Evolutionary conservation across 2,329 filamentous ascomycete genomes (phyloP).

Genomic region (Rutstroemia sp.): DNA sequence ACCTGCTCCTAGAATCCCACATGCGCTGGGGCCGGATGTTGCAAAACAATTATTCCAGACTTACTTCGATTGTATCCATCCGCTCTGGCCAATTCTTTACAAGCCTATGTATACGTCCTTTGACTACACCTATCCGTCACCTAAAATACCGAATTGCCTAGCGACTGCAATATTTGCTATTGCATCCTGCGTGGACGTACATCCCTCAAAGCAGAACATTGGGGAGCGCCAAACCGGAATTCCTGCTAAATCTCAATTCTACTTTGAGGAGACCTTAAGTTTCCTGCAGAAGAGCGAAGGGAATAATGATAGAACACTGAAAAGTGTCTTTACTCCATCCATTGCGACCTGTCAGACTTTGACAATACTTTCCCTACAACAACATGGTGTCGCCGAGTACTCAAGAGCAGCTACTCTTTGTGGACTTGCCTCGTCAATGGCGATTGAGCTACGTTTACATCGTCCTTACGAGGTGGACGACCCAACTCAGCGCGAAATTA

Average conservation of each 20-base stretch:
- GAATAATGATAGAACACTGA: conserved; percentile 8
- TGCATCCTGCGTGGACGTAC: conserved; percentile 23
- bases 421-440: conserved; percentile 25
- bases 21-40: conserved; percentile 16
- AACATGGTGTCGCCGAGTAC: conserved; percentile 28
- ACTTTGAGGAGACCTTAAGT: conserved; percentile 13
- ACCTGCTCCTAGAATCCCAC: neutral
- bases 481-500: conserved; percentile 21
- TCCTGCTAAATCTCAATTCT: neutral
- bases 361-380: conserved; percentile 24
- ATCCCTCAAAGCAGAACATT: conserved; percentile 10
- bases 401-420: conserved; percentile 24
- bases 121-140: conserved; percentile 21
- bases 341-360: conserved; percentile 26
- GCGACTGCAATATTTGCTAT: conserved; percentile 25
- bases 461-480: conserved; percentile 18
- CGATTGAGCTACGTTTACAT: conserved; percentile 26
- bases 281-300: conserved; percentile 17
- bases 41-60: conserved; percentile 25
- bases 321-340: conserved; percentile 21
- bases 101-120: conserved; percentile 25
- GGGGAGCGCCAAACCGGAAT: conserved; percentile 12
- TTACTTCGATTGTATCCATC: conserved; percentile 28
- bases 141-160: conserved; percentile 20
- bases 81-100: conserved; percentile 27